Base-by-base conservation (phyloP, 768 basidiomycete species). In the Rhizopogon rudus region DNA sequence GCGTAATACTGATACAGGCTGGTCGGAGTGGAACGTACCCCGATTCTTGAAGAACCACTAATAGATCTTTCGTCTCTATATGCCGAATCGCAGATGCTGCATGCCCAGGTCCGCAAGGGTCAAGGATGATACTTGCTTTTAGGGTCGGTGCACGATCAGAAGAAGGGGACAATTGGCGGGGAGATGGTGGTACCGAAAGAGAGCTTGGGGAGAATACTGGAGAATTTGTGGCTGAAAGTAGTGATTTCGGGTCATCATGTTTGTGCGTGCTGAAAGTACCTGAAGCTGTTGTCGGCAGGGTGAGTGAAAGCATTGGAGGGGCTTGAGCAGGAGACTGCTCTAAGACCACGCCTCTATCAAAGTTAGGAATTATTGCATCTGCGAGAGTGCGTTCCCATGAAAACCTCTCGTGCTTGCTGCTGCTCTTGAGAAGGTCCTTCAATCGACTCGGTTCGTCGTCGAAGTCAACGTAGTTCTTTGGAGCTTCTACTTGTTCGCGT, bases 401-500 rank as follows among this genome's bases (percentile, higher is more conserved):
- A 9, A 9, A 9, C 48, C 64, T 66, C 8, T 46, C 1, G 13
- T 55, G 54, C 58, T 63, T 71, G 29, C 70, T 82, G 54, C 67
- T 78, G 9, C 80, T 82, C 61, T 83, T 86, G 33, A 93, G 67
- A 64, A 93, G 75, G 37, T 83, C 86, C 64, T 87, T 90, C 57
- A 93, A 74, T 60, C 83, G 85, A 53, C 84, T 86, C 2, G 85
- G 77, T 63, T 93, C 91, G 43, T 91, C 87, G 2, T 92, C 91
- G 54, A 84, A 90, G 64, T 93, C 91, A 1, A 91, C 85, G 62
- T 81, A 85, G 60, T 83, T 89, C 70, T 81, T 89, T 0, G 88
- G 83, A 0, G 90, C 91, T 65, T 91, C 87, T 0, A 81, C 88
- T 56, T 80, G 80, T 57, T 89, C 86, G 8, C 74, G 73, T 7